phyloP scores from a whole-genome alignment of 108 stramenopile species.

The Skeletonema marinoi region DNA sequence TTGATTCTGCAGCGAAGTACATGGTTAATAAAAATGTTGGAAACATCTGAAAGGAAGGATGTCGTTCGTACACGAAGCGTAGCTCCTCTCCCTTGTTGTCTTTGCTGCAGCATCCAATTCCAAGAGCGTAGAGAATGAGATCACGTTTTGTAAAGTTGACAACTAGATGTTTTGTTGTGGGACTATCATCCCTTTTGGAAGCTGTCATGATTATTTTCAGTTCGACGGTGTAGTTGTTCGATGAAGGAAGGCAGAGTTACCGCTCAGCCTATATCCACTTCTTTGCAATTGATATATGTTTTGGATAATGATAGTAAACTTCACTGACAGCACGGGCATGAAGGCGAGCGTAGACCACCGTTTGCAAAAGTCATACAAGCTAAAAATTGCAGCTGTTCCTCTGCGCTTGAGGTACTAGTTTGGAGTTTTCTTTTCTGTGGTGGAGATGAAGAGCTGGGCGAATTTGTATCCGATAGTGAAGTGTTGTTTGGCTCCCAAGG shows the following conservation, averaged over 20 bases:
- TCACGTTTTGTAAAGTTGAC: slow-evolving; percentile 49
- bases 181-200: background rate
- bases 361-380: slow-evolving; percentile 63
- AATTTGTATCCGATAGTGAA: background rate
- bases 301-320: background rate
- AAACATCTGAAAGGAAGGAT: slow-evolving; percentile 59
- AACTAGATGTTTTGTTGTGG: slow-evolving; percentile 5
- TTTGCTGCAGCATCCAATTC: slow-evolving; percentile 68
- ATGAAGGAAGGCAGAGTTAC: background rate
- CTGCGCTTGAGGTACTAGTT: background rate
- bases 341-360: slow-evolving; percentile 51
- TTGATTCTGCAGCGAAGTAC: slow-evolving; percentile 50
- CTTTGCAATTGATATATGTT: background rate
- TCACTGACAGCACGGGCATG: slow-evolving; percentile 54
- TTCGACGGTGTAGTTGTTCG: background rate
- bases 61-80: slow-evolving; percentile 63
- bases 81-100: slow-evolving; percentile 47
- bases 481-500: slow-evolving; percentile 13
- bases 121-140: slow-evolving; percentile 70
- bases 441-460: background rate
- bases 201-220: background rate
- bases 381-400: slow-evolving; percentile 49
- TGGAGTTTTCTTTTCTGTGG: background rate
- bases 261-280: too few relatives aligned
- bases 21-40: slow-evolving; percentile 68